A percentile compares a stretch with the other conserved stretches of the same genome.
These are phyloP conservation scores for Phytophthora pisi DNA, from an alignment of 352 stramenopile genomes.

Conservation along the genomic window DNA sequence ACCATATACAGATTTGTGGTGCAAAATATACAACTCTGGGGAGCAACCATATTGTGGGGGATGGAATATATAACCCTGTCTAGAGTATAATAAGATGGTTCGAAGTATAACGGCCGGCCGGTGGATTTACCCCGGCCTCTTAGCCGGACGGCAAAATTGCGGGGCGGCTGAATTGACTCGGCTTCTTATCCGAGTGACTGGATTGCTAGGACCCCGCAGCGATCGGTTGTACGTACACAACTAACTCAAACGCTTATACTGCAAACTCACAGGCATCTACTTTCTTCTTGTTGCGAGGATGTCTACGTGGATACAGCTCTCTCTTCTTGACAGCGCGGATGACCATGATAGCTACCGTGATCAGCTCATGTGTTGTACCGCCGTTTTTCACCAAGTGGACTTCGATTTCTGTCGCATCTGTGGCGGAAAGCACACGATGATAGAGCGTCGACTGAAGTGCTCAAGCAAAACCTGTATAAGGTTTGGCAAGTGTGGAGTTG, in stretches of 20 bases:
- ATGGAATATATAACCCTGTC: background rate
- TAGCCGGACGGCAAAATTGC: background rate
- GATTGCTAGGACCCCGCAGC: no score
- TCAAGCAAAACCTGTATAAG: background rate
- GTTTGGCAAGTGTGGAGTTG: background rate
- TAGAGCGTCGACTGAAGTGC: background rate
- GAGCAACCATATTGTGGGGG: background rate
- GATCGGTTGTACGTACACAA: no score
- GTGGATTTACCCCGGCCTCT: no score
- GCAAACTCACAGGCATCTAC: background rate
- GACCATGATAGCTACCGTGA: background rate
- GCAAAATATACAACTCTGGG: no score
- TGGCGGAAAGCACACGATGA: background rate
- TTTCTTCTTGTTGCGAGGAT: background rate
- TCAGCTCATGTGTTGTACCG: background rate
- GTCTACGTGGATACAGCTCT: background rate
- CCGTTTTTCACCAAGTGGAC: background rate
- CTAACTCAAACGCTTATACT: background rate
- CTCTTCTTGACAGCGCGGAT: background rate
- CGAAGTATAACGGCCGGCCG: background rate
- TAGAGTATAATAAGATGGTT: background rate
- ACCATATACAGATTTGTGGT: no score
- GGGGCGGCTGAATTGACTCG: background rate
- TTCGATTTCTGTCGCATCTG: background rate
- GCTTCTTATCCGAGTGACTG: background rate